Base-by-base conservation (phyloP, 345 rosid genomes). In the Eucalyptus erythrocorys region DNA sequence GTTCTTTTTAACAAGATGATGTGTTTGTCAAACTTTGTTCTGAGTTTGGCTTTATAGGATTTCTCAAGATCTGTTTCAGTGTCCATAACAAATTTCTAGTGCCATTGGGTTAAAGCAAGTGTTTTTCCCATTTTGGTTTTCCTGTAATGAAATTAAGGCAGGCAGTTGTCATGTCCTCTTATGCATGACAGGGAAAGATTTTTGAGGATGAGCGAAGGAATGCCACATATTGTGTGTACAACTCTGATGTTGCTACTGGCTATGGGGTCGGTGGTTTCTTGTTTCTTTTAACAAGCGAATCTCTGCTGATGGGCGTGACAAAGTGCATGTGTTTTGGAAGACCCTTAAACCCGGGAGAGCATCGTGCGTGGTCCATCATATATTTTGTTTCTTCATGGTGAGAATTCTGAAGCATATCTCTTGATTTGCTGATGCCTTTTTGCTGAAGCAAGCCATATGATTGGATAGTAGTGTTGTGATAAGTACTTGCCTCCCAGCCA, bases 251-350 rank as follows among this genome's bases (percentile, higher is more conserved):
- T 87, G 98, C 99, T 57, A 98, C 99, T 89, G 99, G 99, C 80
- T 98, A 96, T 90, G 99, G 99, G 85, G 99, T 97, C 30, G 99
- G 99, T 64, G 95, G 95, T 85, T 98, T 98, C 93, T 91, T 97
- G 86, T 98, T 98, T 92, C 98, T 98, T 90, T 97, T 97, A 89
- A 94, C 99, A 1, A 90, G 98, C 86, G 97, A 98, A 93, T 95
- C 99, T 37, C 92, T 97, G 48, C 92, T 97, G 89, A 98, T 97
- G 99, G 96, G 95, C 45, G 97, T 98, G 53, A 97, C 99, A 45
- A 97, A 90, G 91, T 97, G 99, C 92, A 98, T 97, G 99, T 97
- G 99, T 88, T 95, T 98, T 85, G 99, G 99, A 79, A 94, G 97
- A 90, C 98, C 99, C 57, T 91, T 97, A 89, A 49, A 95, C 15